Percentiles rank a stretch among this genome's conserved stretches.
Conservation (phyloP, 139 green algal genomes). For the Deuterostichococcus epilithicus region DNA sequence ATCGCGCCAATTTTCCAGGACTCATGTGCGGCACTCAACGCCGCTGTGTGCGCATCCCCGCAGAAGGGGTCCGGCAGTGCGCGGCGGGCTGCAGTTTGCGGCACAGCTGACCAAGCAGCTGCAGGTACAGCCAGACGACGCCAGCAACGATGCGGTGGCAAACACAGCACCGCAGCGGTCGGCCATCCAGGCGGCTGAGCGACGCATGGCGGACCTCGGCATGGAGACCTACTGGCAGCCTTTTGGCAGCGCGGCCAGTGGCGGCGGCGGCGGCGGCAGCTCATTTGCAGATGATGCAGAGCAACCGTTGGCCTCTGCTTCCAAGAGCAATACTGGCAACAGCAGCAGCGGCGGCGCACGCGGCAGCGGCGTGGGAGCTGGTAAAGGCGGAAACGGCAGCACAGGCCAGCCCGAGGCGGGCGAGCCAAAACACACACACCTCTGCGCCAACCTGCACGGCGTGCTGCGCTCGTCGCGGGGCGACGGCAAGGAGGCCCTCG, state of each 20-base stretch:
- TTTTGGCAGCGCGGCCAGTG: neutral
- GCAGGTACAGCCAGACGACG: neutral
- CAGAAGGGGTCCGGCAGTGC: neutral
- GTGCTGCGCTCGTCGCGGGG: conserved; percentile 36
- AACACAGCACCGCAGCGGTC: neutral
- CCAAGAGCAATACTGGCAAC: too few species aligned
- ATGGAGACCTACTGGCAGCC: neutral
- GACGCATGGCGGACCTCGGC: neutral
- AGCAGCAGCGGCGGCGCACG: neutral
- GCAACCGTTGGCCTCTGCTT: neutral
- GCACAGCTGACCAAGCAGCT: neutral
- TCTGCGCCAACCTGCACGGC: conserved; percentile 41
- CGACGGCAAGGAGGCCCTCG: conserved; percentile 60
- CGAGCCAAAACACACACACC: neutral
- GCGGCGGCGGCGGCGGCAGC: neutral
- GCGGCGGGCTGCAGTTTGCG: neutral
- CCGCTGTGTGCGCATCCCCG: too few species aligned
- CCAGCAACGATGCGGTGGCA: neutral
- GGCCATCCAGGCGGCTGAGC: neutral
- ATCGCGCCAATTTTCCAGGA: neutral
- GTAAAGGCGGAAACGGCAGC: neutral
- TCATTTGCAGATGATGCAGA: neutral
- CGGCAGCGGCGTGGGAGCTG: neutral
- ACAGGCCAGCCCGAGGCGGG: conserved; percentile 3
- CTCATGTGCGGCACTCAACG: neutral